phyloP scores from a whole-genome alignment of 116 monocot species.

The Phalaenopsis hybrid region DNA sequence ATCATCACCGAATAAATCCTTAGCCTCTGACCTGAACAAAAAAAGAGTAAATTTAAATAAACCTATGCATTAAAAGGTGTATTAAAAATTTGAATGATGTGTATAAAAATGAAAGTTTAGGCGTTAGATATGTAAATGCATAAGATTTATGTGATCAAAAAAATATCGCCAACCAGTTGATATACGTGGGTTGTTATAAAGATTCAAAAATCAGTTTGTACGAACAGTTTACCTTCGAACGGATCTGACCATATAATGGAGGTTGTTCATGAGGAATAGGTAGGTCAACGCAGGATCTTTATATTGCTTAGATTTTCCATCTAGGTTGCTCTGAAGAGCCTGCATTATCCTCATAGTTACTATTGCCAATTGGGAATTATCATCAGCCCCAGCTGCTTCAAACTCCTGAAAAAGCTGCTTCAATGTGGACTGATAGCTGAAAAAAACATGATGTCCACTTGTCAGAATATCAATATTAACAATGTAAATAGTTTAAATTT shows the following conservation, averaged over 20 bases:
- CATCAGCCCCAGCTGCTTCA: conserved; percentile 24
- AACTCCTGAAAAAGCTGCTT: conserved; percentile 63
- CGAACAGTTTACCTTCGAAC: conserved; percentile 64
- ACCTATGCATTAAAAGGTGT: no score
- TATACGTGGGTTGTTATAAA: neutral
- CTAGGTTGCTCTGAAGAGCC: conserved; percentile 87
- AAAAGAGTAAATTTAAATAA: no score
- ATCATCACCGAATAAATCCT: conserved; percentile 88
- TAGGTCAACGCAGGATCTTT: conserved; percentile 76
- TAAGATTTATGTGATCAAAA: neutral
- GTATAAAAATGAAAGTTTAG: no score
- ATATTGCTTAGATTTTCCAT: conserved; percentile 87
- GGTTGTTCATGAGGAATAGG: conserved; percentile 96
- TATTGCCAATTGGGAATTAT: conserved; percentile 47
- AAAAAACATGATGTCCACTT: neutral
- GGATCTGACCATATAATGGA: conserved; percentile 95
- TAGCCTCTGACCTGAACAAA: conserved; percentile 73
- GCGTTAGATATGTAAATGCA: no score
- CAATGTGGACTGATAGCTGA: conserved; percentile 52
- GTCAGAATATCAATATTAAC: conserved; percentile 2
- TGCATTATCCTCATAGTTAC: conserved; percentile 90
- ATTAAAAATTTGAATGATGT: no score
- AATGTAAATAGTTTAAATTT: neutral
- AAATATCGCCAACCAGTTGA: neutral
- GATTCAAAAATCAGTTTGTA: neutral